These are phyloP conservation scores for Magnusiomyces fungicola DNA, from an alignment of 1,139 yeast species.

Conservation along the genomic window DNA sequence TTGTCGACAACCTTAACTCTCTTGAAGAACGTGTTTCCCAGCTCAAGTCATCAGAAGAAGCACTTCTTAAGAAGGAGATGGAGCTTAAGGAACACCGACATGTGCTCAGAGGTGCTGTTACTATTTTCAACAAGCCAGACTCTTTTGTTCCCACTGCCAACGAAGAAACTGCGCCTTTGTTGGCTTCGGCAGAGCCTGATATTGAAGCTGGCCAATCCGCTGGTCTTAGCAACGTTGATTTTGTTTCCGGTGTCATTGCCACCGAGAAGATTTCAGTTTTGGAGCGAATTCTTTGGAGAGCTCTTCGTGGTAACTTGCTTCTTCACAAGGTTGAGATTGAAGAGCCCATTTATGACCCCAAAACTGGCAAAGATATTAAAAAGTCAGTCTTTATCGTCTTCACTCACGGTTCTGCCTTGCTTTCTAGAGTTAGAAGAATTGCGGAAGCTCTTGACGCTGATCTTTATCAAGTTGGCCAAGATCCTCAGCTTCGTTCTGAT, in stretches of 20 bases:
- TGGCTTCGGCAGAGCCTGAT: slow-evolving; percentile 9
- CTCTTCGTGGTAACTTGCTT: slow-evolving; percentile 80
- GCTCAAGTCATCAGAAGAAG: slow-evolving; percentile 49
- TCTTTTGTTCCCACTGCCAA: slow-evolving; percentile 12
- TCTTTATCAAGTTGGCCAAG: slow-evolving; percentile 59
- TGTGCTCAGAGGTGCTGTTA: slow-evolving; percentile 62
- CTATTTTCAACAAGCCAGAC: slow-evolving; percentile 46
- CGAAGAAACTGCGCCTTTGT: slow-evolving; percentile 24
- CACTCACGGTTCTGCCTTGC: slow-evolving; percentile 77
- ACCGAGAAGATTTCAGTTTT: slow-evolving; percentile 61
- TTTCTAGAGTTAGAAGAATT: slow-evolving; percentile 61
- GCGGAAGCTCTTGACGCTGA: slow-evolving; percentile 81
- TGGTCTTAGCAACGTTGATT: slow-evolving; percentile 38
- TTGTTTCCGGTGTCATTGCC: slow-evolving; percentile 79
- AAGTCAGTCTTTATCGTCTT: slow-evolving; percentile 79
- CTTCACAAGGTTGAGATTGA: slow-evolving; percentile 63
- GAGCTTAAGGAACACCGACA: slow-evolving; percentile 56
- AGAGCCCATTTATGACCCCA: slow-evolving; percentile 49
- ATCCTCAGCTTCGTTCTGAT: slow-evolving; percentile 46
- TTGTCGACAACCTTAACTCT: slow-evolving; percentile 56
- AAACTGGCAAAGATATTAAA: slow-evolving; percentile 41
- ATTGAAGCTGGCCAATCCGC: slow-evolving; percentile 7
- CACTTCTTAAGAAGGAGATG: slow-evolving; percentile 47
- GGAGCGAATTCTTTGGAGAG: slow-evolving; percentile 89
- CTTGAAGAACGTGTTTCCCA: slow-evolving; percentile 55